phyloP scores from a whole-genome alignment of 2,329 filamentous ascomycete species.

The Alternaria longipes region DNA sequence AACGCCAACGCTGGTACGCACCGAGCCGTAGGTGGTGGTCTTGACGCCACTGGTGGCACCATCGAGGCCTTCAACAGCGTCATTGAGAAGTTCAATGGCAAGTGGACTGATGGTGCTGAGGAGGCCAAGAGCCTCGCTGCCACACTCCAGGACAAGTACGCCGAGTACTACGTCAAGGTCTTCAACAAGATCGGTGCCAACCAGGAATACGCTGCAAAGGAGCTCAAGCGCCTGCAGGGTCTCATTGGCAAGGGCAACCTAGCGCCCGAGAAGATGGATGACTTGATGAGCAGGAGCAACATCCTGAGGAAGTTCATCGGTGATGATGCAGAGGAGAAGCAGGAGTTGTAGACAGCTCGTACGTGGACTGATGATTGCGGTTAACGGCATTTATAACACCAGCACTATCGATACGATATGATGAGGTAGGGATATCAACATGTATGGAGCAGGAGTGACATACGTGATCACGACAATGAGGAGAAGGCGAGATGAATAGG shows the following conservation, averaged over 20 bases:
- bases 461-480: constrained; percentile 27
- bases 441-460: constrained; percentile 11
- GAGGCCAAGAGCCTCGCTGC: constrained; percentile 78
- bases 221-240: constrained; percentile 79
- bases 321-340: constrained; percentile 67
- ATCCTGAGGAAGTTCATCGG: constrained; percentile 80
- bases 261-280: constrained; percentile 85
- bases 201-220: constrained; percentile 83
- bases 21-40: constrained; percentile 80
- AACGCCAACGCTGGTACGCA: constrained; percentile 91
- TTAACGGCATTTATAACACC: not conserved
- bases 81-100: constrained; percentile 74
- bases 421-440: not conserved
- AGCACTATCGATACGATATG: not conserved
- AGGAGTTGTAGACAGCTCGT: constrained; percentile 70
- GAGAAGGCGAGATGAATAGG: constrained; percentile 6
- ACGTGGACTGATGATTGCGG: not conserved
- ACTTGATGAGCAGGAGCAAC: constrained; percentile 86
- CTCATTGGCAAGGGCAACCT: constrained; percentile 88
- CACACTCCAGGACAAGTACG: constrained; percentile 79
- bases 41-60: constrained; percentile 82
- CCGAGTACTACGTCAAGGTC: constrained; percentile 92
- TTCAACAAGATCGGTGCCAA: constrained; percentile 84
- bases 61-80: constrained; percentile 80
- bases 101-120: constrained; percentile 68